These are phyloP conservation scores for Vicia faba DNA, from an alignment of 306 rosid genomes.

Conservation along the genomic window DNA sequence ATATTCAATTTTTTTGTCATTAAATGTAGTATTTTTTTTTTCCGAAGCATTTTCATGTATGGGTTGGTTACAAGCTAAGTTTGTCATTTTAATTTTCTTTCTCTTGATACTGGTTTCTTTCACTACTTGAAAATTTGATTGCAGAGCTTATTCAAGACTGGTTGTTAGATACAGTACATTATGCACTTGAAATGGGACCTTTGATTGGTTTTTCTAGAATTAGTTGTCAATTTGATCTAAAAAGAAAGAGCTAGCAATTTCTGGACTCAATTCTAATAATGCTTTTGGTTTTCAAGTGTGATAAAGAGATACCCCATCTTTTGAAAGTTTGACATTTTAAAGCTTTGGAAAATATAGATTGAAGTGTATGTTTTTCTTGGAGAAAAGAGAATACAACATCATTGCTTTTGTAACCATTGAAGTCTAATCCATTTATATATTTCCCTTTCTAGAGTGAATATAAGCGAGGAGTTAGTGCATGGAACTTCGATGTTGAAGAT, in stretches of 20 bases:
- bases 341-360: slow-evolving; percentile 18
- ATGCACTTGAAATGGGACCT: neutral
- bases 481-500: slow-evolving; percentile 95
- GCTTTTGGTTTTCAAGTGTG: slow-evolving; percentile 15
- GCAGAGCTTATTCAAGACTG: slow-evolving; percentile 17
- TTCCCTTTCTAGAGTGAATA: slow-evolving; percentile 77
- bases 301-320: slow-evolving; percentile 16
- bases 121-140: neutral
- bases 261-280: neutral
- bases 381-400: slow-evolving; percentile 5
- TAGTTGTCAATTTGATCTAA: slow-evolving; percentile 15
- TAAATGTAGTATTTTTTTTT: neutral
- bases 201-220: slow-evolving; percentile 14
- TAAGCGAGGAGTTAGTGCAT: slow-evolving; percentile 98
- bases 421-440: slow-evolving; percentile 33
- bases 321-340: slow-evolving; percentile 25
- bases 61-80: slow-evolving; percentile 4
- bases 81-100: slow-evolving; percentile 3
- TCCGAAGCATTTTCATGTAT: slow-evolving; percentile 22
- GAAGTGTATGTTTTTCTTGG: slow-evolving; percentile 15
- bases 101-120: slow-evolving; percentile 21
- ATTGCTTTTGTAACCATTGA: slow-evolving; percentile 27
- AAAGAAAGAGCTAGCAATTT: slow-evolving; percentile 2
- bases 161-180: slow-evolving; percentile 22
- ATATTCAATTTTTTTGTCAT: slow-evolving; percentile 16